These are phyloP conservation scores for Coriaria nepalensis DNA, from an alignment of 306 rosid genomes.

Conservation along the genomic window DNA sequence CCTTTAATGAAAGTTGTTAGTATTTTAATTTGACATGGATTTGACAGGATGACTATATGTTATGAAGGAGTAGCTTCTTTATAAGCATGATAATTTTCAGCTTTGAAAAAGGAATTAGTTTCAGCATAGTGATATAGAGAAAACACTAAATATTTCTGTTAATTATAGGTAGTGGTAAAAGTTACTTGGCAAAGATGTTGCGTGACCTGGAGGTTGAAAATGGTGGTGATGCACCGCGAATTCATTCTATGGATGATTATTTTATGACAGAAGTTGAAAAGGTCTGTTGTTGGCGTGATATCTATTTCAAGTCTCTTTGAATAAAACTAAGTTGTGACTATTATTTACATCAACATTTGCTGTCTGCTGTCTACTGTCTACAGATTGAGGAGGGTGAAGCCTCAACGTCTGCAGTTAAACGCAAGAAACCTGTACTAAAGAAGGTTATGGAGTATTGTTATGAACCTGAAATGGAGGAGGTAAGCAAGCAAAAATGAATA, in stretches of 20 bases:
- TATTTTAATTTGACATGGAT: no score
- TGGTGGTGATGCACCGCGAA: conserved; percentile 84
- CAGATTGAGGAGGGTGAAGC: conserved; percentile 65
- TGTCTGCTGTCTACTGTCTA: conserved; percentile 6
- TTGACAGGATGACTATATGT: no score
- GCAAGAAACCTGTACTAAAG: conserved; percentile 60
- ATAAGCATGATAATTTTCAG: no score
- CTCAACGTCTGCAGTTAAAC: conserved; percentile 58
- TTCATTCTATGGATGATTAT: conserved; percentile 97
- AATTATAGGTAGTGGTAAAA: conserved; percentile 82
- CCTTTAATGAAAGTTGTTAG: no score
- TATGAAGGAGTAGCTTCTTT: no score
- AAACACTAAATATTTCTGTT: neutral
- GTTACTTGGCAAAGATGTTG: conserved; percentile 89
- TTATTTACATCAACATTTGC: conserved; percentile 8
- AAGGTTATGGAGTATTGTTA: conserved; percentile 95
- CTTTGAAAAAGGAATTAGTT: no score
- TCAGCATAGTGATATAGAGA: no score
- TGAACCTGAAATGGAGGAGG: conserved; percentile 99
- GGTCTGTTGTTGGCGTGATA: conserved; percentile 28
- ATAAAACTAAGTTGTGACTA: neutral
- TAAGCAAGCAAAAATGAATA: conserved; percentile 11
- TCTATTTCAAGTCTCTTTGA: conserved; percentile 3
- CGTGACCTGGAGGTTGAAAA: conserved; percentile 87
- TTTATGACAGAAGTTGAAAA: conserved; percentile 96